Percentiles rank a stretch among this genome's conserved stretches.
Evolutionary conservation across 352 stramenopile genomes (phyloP).

Genomic region (Phytopythium boreale): DNA sequence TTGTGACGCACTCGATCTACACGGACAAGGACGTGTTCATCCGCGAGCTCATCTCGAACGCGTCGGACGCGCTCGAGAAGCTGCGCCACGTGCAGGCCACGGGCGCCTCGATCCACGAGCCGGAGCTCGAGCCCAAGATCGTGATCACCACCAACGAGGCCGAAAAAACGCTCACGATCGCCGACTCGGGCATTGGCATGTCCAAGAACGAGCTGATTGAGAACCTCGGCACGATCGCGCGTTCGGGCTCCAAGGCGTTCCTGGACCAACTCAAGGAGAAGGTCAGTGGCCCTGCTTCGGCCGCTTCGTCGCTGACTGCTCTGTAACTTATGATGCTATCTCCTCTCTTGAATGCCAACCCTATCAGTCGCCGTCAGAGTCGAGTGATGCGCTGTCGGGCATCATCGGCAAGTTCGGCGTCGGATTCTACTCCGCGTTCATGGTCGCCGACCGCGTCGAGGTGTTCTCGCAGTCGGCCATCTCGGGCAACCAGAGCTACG

Average conservation of each 20-base stretch:
- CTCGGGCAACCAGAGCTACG: constrained; percentile 38
- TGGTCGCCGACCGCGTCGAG: constrained; percentile 97
- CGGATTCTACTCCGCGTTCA: constrained; percentile 99
- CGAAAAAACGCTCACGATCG: constrained; percentile 95
- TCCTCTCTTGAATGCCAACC: neutral
- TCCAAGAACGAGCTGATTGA: constrained; percentile 94
- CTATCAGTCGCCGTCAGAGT: constrained; percentile 41
- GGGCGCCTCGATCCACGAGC: constrained; percentile 60
- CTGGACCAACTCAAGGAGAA: constrained; percentile 90
- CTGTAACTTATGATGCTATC: neutral
- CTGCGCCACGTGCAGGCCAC: constrained; percentile 92
- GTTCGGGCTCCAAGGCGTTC: constrained; percentile 97
- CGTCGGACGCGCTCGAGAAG: constrained; percentile 98
- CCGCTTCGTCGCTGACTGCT: neutral
- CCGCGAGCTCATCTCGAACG: constrained; percentile 98
- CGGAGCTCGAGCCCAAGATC: constrained; percentile 94
- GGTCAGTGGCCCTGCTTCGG: constrained; percentile 9
- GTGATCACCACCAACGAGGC: constrained; percentile 95
- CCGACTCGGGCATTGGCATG: constrained; percentile 98
- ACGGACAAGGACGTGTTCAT: constrained; percentile 99
- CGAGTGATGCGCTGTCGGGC: constrained; percentile 73
- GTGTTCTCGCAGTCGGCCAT: constrained; percentile 87
- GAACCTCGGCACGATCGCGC: constrained; percentile 99
- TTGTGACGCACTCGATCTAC: constrained; percentile 99
- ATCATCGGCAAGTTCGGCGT: constrained; percentile 99